A percentile compares a stretch with the other conserved stretches of the same genome.
Evolutionary conservation across 495 filamentous ascomycete genomes (phyloP).

Genomic region (Lophiotrema nucula): DNA sequence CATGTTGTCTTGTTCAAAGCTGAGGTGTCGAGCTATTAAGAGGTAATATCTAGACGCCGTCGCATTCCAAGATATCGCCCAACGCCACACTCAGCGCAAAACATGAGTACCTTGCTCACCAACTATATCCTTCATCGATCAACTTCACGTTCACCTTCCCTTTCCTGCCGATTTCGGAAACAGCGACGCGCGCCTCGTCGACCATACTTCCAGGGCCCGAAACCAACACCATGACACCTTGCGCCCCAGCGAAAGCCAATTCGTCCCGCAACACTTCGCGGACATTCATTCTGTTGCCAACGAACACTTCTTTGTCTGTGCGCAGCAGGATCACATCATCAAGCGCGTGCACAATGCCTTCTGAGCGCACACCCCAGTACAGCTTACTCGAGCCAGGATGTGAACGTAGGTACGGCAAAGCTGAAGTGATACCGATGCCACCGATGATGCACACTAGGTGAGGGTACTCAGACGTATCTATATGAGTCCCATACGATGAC

Average conservation of each 20-base stretch:
- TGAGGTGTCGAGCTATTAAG: too few species aligned
- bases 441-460: constrained; percentile 34
- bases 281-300: constrained; percentile 41
- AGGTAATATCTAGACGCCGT: too few species aligned
- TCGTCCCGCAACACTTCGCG: constrained; percentile 34
- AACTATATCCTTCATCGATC: constrained; percentile 4
- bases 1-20: too few species aligned
- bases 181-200: constrained; percentile 7
- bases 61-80: too few species aligned
- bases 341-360: constrained; percentile 31
- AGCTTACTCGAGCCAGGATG: constrained; percentile 37
- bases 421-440: constrained; percentile 46
- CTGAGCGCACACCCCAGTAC: constrained; percentile 31
- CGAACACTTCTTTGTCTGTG: constrained; percentile 37
- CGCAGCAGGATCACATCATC: constrained; percentile 15
- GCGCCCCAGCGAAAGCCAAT: constrained; percentile 26
- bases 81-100: too few species aligned
- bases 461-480: neutral
- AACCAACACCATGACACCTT: constrained; percentile 41
- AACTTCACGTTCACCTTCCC: neutral
- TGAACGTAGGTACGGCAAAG: constrained; percentile 25
- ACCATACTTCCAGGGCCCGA: constrained; percentile 35
- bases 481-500: neutral
- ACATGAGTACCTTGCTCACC: too few species aligned
- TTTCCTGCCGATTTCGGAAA: neutral